A percentile compares a stretch with the other conserved stretches of the same genome.
phyloP scores from a whole-genome alignment of 345 rosid species.

The Moricandia arvensis region DNA sequence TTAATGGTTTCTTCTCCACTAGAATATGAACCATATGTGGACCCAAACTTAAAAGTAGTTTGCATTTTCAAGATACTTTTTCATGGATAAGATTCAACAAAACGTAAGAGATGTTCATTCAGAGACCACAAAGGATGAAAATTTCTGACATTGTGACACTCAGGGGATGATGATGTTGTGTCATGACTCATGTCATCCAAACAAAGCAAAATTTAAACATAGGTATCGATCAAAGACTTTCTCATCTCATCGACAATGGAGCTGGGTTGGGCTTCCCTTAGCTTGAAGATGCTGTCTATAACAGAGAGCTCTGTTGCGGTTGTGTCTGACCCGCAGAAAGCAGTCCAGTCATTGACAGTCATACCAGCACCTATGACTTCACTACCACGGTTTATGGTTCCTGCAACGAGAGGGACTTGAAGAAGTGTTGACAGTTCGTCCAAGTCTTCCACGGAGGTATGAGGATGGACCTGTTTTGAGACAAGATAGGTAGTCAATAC shows the following conservation, averaged over 20 bases:
- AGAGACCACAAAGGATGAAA: neutral
- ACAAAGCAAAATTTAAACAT: constrained; percentile 48
- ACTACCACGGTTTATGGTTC: constrained; percentile 83
- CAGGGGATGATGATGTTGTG: neutral
- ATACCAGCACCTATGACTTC: constrained; percentile 85
- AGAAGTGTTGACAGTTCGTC: constrained; percentile 93
- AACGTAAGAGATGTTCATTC: neutral
- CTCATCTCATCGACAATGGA: constrained; percentile 88
- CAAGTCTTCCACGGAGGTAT: constrained; percentile 88
- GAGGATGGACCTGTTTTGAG: constrained; percentile 76
- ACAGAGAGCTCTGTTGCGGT: constrained; percentile 91
- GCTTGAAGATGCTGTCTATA: constrained; percentile 82
- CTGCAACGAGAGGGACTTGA: constrained; percentile 74
- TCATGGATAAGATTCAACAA: neutral
- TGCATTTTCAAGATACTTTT: neutral
- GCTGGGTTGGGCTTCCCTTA: constrained; percentile 87
- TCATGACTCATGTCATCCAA: constrained; percentile 17
- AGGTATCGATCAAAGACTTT: constrained; percentile 78
- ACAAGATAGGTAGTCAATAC: neutral
- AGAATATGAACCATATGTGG: constrained; percentile 5
- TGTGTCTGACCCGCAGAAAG: constrained; percentile 92
- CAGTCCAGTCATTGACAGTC: constrained; percentile 87
- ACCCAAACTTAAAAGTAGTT: neutral
- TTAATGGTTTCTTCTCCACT: constrained; percentile 25
- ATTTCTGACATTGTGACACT: constrained; percentile 7